Conservation (phyloP, 805 yeast genomes). For the Kuraishia piskuri region DNA sequence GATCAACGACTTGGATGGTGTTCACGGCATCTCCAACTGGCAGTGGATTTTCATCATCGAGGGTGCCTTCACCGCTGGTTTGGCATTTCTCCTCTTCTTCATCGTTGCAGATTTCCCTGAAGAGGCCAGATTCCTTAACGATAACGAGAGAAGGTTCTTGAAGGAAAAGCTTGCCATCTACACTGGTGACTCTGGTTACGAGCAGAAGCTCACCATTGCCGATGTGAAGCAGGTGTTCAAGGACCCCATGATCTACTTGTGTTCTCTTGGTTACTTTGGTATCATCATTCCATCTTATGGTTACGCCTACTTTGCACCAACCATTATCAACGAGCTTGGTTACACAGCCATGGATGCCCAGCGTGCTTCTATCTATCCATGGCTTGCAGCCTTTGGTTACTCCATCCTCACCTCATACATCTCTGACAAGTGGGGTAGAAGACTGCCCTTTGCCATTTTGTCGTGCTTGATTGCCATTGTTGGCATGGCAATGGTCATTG, state of each 20-base stretch:
- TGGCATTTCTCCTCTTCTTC: conserved; percentile 28
- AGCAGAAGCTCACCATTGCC: conserved; percentile 32
- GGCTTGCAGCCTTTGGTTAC: conserved; percentile 68
- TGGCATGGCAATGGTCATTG: conserved; percentile 51
- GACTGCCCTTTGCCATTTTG: conserved; percentile 33
- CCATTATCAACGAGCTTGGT: conserved; percentile 53
- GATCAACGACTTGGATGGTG: conserved; percentile 45
- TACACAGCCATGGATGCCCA: conserved; percentile 69
- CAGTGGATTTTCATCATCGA: conserved; percentile 35
- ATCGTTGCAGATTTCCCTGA: conserved; percentile 68
- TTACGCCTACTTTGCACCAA: conserved; percentile 65
- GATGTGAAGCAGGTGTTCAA: conserved; percentile 44
- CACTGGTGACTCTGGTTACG: conserved; percentile 40
- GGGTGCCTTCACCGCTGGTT: conserved; percentile 26
- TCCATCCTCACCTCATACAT: conserved; percentile 52
- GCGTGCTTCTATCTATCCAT: conserved; percentile 77
- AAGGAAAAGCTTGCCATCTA: conserved; percentile 53
- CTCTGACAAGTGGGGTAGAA: conserved; percentile 44
- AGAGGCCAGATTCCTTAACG: conserved; percentile 43
- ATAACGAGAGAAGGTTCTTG: conserved; percentile 44
- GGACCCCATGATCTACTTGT: conserved; percentile 49
- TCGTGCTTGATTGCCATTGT: conserved; percentile 30
- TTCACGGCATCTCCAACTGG: conserved; percentile 34
- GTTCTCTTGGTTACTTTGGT: conserved; percentile 57
- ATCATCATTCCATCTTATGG: conserved; percentile 67